These are phyloP conservation scores for Backusella circina DNA, from an alignment of 192 early-diverging fungal genomes.

Conservation along the genomic window DNA sequence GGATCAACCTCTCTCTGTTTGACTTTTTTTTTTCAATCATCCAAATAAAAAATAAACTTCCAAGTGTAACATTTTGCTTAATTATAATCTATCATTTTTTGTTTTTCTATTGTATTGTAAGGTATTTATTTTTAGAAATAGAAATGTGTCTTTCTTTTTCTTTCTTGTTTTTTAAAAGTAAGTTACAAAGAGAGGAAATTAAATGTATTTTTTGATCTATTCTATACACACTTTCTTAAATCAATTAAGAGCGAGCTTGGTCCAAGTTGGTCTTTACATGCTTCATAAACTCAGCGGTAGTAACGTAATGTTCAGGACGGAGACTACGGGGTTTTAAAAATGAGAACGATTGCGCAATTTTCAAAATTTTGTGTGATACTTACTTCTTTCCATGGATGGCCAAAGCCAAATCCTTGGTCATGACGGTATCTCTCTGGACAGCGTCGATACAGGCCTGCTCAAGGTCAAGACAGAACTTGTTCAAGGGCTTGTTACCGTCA, in stretches of 20 bases:
- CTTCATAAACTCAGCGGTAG: slow-evolving; percentile 6
- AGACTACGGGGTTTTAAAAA: slow-evolving; percentile 4
- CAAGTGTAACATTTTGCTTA: neutral
- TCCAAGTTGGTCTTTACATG: slow-evolving; percentile 9
- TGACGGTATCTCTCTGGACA: slow-evolving; percentile 72
- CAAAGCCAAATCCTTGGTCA: slow-evolving; percentile 98
- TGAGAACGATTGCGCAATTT: slow-evolving; percentile 8
- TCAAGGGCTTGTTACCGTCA: slow-evolving; percentile 67
- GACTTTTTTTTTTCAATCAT: neutral
- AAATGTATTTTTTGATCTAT: neutral
- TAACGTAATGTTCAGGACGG: slow-evolving; percentile 11
- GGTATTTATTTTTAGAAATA: slow-evolving; percentile 1
- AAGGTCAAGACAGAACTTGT: slow-evolving; percentile 65
- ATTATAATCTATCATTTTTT: neutral
- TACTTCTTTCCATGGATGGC: slow-evolving; percentile 61
- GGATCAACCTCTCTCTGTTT: neutral
- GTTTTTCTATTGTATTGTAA: neutral
- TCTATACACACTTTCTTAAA: neutral
- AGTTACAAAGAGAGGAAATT: neutral
- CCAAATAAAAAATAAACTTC: neutral
- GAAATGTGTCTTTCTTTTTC: neutral
- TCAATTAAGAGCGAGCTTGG: neutral
- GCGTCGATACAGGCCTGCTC: slow-evolving; percentile 90
- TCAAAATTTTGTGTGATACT: slow-evolving; percentile 1
- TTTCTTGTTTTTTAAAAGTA: neutral